Conservation (phyloP, 129 eudicot species). For the Artemisia annua region DNA sequence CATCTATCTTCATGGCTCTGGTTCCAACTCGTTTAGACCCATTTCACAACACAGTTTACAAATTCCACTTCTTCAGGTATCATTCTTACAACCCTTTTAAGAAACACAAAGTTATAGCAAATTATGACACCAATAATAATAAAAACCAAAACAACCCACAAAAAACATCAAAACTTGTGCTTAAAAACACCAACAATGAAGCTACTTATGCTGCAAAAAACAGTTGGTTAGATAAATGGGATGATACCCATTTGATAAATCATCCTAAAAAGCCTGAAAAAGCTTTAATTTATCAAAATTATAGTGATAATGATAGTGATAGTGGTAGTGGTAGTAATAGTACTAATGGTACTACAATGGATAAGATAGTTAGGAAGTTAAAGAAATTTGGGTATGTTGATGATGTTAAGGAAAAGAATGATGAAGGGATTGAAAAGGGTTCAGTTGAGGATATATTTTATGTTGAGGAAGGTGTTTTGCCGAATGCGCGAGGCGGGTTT, state of each 20-base stretch:
- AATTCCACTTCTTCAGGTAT: constrained; percentile 70
- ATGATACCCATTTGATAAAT: constrained; percentile 40
- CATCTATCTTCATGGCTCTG: constrained; percentile 40
- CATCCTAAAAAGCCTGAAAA: constrained; percentile 44
- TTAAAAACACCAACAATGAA: constrained; percentile 32
- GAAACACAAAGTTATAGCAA: constrained; percentile 39
- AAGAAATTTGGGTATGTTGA: constrained; percentile 82
- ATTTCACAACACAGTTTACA: constrained; percentile 57
- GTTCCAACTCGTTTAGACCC: constrained; percentile 61
- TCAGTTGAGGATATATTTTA: constrained; percentile 85
- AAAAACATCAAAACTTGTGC: constrained; percentile 39
- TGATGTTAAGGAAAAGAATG: constrained; percentile 35
- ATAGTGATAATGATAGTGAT: constrained; percentile 26
- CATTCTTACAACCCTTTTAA: constrained; percentile 40
- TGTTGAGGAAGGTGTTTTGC: constrained; percentile 87
- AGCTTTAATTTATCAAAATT: constrained; percentile 33
- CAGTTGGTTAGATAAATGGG: constrained; percentile 82
- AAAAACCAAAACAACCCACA: constrained; percentile 36
- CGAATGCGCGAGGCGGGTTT: constrained; percentile 85
- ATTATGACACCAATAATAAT: constrained; percentile 21
- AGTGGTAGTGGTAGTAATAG: constrained; percentile 26
- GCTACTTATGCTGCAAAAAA: constrained; percentile 16
- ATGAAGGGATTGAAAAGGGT: constrained; percentile 66
- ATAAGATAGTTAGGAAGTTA: constrained; percentile 75
- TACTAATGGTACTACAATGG: constrained; percentile 75